Evolutionary conservation across 257 asterid species (phyloP).

Genomic region (Vinca minor): DNA sequence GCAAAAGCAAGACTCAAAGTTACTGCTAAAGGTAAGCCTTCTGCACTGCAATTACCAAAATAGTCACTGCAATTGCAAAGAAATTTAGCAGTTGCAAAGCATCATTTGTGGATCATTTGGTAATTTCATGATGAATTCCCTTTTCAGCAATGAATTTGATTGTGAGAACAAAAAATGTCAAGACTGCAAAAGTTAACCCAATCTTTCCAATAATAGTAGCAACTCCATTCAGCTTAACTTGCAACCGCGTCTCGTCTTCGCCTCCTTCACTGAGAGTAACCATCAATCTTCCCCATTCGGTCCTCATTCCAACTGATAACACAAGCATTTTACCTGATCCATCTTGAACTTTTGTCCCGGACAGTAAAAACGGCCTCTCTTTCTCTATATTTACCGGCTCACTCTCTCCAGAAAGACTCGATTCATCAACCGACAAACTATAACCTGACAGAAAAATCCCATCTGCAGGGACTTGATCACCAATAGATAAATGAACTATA

Average conservation of each 20-base stretch:
- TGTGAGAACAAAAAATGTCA: constrained; percentile 59
- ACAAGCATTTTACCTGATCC: constrained; percentile 72
- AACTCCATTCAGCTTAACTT: constrained; percentile 73
- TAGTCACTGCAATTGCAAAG: constrained; percentile 71
- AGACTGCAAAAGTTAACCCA: constrained; percentile 52
- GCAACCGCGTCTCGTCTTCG: constrained; percentile 74
- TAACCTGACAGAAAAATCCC: constrained; percentile 59
- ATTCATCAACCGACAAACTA: constrained; percentile 57
- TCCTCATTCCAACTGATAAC: constrained; percentile 74
- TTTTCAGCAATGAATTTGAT: constrained; percentile 37
- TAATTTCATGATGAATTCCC: constrained; percentile 30
- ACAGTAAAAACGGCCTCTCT: constrained; percentile 48
- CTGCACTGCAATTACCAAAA: constrained; percentile 79
- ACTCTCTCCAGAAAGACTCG: constrained; percentile 78
- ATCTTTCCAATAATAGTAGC: constrained; percentile 74
- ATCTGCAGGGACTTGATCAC: constrained; percentile 80
- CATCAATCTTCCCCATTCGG: constrained; percentile 81
- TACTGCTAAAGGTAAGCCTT: constrained; percentile 79
- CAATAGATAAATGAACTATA: constrained; percentile 57
- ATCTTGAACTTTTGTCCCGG: constrained; percentile 76
- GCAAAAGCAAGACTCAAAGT: constrained; percentile 80
- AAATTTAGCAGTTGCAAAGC: constrained; percentile 42
- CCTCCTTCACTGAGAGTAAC: constrained; percentile 56
- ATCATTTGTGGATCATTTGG: constrained; percentile 38
- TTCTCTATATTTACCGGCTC: constrained; percentile 40